Percentiles rank a stretch among this genome's conserved stretches.
These are phyloP conservation scores for Solanum aculeatissimum DNA, from an alignment of 305 asterid genomes.

Conservation along the genomic window DNA sequence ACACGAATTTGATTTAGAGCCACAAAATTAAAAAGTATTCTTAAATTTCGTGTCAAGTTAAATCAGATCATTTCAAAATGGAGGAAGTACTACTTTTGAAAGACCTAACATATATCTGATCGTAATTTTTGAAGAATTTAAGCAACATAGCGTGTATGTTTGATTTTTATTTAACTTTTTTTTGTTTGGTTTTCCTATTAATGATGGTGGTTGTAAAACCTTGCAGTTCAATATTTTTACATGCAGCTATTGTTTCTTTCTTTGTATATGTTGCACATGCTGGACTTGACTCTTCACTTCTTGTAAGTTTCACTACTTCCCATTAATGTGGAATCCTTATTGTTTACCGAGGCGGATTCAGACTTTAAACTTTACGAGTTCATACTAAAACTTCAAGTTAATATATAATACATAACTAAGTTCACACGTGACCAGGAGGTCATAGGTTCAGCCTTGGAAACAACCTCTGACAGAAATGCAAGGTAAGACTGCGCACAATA, in stretches of 20 bases:
- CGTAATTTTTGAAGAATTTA: not conserved
- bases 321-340: not conserved
- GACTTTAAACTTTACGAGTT: not conserved
- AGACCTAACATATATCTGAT: not conserved
- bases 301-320: constrained; percentile 22
- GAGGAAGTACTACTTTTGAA: not conserved
- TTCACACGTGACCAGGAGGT: too few relatives aligned
- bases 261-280: constrained; percentile 58
- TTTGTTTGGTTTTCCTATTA: not conserved
- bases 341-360: not conserved
- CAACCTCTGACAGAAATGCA: too few relatives aligned
- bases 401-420: not conserved
- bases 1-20: too few relatives aligned
- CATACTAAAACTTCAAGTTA: not conserved
- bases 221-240: constrained; percentile 63
- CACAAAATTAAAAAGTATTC: too few relatives aligned
- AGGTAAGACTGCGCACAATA: too few relatives aligned
- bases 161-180: not conserved
- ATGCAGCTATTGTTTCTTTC: constrained; percentile 71
- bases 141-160: not conserved
- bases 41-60: too few relatives aligned
- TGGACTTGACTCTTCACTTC: constrained; percentile 53
- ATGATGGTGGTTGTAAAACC: not conserved
- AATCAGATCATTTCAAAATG: too few relatives aligned
- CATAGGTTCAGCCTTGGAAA: too few relatives aligned